Base-by-base conservation (phyloP, 2,329 filamentous ascomycete species). In the Trichoderma arundinaceum region DNA sequence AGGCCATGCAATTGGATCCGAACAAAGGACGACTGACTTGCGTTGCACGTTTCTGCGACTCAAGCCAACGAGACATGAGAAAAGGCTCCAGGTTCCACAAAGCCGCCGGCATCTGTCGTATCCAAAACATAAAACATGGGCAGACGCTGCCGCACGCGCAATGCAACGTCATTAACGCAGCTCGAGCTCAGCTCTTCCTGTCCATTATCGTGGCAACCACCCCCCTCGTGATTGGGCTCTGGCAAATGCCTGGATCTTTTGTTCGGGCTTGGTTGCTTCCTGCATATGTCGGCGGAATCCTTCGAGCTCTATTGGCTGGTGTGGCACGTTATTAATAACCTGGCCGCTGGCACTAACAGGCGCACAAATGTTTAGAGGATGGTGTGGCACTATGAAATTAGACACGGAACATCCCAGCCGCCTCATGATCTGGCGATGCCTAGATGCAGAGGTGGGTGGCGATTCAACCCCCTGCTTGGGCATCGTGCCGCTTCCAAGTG, bases 221-320 rank as follows among this genome's bases (percentile, higher is more conserved):
- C 17, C 19, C 38, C 43, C 57, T 60, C 43, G 57, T 60, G 57
- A 49, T 49, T 49, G 43, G 57, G 44, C 57, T 51, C 38, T 35
- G 8, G 44, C 28, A 44, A 32, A 33, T 32, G 59, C 59, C 59
- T 63, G 59, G 59, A 63, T 63, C 59, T 54, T 63, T 63, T 63
- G 59, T 63, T 44, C 49, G 38, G 48, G 39, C 59, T 54, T 53
- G 49, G 59, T 17, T 28, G 59, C 49, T 53, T 35, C 38, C 17
- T 44, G 59, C 59, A 63, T 62, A 53, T 46, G 59, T 63, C 39
- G 49, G 59, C 59, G 49, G n/a, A 63, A 63, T 63, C 59, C 59
- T 63, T 63, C 39, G 54, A 39, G 49, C 59, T 54, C 39, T 44
- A 63, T 63, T 63, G 59, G 59, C 38, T 22, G 59, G 59, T 54